A percentile compares a stretch with the other conserved stretches of the same genome.
phyloP scores from a whole-genome alignment of 139 green algal species.

The Chlorella vulgaris region DNA sequence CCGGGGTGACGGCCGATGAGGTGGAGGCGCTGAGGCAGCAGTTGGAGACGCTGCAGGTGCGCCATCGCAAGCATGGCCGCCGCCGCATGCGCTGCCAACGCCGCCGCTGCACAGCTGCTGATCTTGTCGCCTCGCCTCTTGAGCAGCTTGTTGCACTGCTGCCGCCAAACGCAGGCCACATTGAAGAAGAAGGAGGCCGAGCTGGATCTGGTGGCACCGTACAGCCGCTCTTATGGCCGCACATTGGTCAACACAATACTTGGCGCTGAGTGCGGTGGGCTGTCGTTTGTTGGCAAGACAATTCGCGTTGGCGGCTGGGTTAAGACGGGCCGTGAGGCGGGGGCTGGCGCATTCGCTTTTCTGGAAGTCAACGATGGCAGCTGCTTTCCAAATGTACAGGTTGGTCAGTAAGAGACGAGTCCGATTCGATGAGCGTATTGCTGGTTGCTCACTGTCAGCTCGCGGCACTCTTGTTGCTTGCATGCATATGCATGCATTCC shows the following conservation, averaged over 20 bases:
- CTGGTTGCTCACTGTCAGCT: not conserved
- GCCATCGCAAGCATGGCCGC: not conserved
- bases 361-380: slow-evolving; percentile 98
- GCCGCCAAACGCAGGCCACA: slow-evolving; percentile 25
- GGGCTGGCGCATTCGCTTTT: slow-evolving; percentile 93
- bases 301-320: slow-evolving; percentile 96
- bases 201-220: slow-evolving; percentile 50
- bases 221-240: slow-evolving; percentile 57
- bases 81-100: not conserved
- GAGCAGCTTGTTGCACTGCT: not conserved
- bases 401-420: too few species aligned
- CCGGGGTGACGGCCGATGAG: slow-evolving; percentile 35
- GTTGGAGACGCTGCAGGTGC: slow-evolving; percentile 58
- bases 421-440: too few species aligned
- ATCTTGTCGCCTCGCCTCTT: not conserved
- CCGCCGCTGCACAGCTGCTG: not conserved
- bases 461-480: too few species aligned
- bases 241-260: slow-evolving; percentile 72
- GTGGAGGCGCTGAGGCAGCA: slow-evolving; percentile 52
- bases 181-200: slow-evolving; percentile 50
- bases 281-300: slow-evolving; percentile 72
- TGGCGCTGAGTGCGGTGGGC: slow-evolving; percentile 61
- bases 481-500: not conserved
- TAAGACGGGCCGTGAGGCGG: slow-evolving; percentile 93
- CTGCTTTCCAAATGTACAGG: slow-evolving; percentile 90